Evolutionary conservation across 352 stramenopile species (phyloP).

Genomic region (Phytophthora pinifolia): DNA sequence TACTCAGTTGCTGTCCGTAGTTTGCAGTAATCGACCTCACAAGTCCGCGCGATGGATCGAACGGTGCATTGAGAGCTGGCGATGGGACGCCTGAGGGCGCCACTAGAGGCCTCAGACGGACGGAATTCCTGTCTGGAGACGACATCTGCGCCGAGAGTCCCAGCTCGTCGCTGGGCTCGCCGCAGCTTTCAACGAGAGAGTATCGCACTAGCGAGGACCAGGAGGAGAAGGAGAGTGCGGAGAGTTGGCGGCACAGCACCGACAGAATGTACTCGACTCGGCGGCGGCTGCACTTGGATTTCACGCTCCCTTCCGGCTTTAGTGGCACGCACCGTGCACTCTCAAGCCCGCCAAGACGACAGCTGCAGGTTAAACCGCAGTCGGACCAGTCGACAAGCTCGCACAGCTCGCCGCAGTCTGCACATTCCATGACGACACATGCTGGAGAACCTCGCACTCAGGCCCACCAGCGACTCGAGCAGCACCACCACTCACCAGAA

Average conservation of each 20-base stretch:
- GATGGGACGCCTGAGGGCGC: conserved; percentile 8
- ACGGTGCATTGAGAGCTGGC: conserved; percentile 3
- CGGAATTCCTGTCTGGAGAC: conserved; percentile 20
- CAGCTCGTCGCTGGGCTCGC: conserved; percentile 29
- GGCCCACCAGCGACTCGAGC: conserved; percentile 20
- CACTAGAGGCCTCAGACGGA: conserved; percentile 8
- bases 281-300: conserved; percentile 42
- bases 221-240: conserved; percentile 26
- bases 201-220: conserved; percentile 18
- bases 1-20: conserved; percentile 5
- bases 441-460: conserved; percentile 16
- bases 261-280: conserved; percentile 12
- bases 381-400: conserved; percentile 16
- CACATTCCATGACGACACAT: conserved; percentile 16
- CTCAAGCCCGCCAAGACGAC: conserved; percentile 9
- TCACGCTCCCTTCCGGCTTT: conserved; percentile 20
- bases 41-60: conserved; percentile 28
- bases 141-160: conserved; percentile 65
- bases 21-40: conserved; percentile 63
- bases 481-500: conserved; percentile 27
- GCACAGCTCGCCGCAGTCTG: conserved; percentile 19
- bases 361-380: conserved; percentile 7
- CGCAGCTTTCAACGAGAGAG: conserved; percentile 5
- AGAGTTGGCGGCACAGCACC: conserved; percentile 12
- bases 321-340: conserved; percentile 16